phyloP scores from a whole-genome alignment of 306 rosid genomes.

The Herpetospermum pedunculosum region DNA sequence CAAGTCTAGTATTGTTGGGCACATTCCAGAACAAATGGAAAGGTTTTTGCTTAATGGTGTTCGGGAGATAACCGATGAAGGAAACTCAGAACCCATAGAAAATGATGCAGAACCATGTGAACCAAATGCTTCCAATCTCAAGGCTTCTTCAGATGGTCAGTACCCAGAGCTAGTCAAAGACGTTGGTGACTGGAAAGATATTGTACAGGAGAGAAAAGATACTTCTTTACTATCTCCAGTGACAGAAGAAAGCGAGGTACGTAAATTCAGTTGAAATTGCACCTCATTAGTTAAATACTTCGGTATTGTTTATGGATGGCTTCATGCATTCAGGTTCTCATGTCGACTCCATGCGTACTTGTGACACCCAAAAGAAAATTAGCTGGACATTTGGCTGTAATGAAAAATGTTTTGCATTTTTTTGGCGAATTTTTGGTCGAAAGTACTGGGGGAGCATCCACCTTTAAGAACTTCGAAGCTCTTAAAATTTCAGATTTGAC shows the following conservation, averaged over 20 bases:
- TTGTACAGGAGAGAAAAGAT: constrained; percentile 51
- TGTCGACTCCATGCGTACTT: constrained; percentile 71
- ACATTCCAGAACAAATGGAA: constrained; percentile 94
- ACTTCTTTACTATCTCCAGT: constrained; percentile 40
- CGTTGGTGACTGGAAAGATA: constrained; percentile 43
- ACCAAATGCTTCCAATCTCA: constrained; percentile 26
- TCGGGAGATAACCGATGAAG: constrained; percentile 78
- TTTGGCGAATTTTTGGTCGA: constrained; percentile 83
- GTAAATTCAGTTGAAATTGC: constrained; percentile 15
- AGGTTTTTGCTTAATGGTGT: constrained; percentile 77
- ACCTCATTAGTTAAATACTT: constrained; percentile 8
- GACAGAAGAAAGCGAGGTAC: constrained; percentile 78
- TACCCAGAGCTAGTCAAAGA: constrained; percentile 51
- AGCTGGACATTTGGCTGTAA: constrained; percentile 86
- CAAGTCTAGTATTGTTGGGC: constrained; percentile 54
- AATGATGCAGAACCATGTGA: constrained; percentile 43
- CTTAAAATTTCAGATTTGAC: constrained; percentile 44
- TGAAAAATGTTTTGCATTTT: constrained; percentile 85
- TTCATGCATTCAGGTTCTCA: constrained; percentile 66
- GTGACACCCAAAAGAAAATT: constrained; percentile 83
- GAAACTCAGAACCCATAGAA: constrained; percentile 47
- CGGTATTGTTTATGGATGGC: constrained; percentile 11
- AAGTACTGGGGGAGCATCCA: constrained; percentile 90
- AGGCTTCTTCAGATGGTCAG: constrained; percentile 45
- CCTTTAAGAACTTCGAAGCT: constrained; percentile 60